Evolutionary conservation across 306 rosid genomes (phyloP).

Genomic region (Benincasa hispida): DNA sequence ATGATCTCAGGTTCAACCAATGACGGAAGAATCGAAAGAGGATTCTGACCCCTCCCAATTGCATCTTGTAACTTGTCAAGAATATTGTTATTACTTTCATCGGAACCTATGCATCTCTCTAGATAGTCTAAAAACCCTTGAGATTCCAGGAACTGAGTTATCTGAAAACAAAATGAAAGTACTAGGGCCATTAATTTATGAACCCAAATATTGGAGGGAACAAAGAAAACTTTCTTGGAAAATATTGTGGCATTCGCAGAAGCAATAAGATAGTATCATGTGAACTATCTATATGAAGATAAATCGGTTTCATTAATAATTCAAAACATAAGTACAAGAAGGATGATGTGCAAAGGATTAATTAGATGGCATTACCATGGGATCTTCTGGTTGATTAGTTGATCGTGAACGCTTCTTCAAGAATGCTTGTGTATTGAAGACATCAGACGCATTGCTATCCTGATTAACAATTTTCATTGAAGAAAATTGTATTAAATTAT

Average conservation of each 20-base stretch:
- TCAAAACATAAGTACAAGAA: background rate
- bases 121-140: slow-evolving; percentile 88
- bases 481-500: slow-evolving; percentile 16
- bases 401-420: slow-evolving; percentile 81
- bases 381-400: slow-evolving; percentile 75
- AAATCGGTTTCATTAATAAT: background rate
- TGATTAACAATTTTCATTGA: slow-evolving; percentile 10
- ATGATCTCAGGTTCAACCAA: slow-evolving; percentile 69
- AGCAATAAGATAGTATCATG: background rate
- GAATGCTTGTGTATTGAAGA: slow-evolving; percentile 84
- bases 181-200: slow-evolving; percentile 11
- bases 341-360: background rate
- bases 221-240: background rate
- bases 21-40: slow-evolving; percentile 70
- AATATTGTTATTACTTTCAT: slow-evolving; percentile 61
- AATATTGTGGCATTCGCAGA: background rate
- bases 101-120: slow-evolving; percentile 78
- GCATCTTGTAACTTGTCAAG: slow-evolving; percentile 99
- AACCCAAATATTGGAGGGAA: background rate
- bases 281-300: slow-evolving; percentile 1
- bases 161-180: slow-evolving; percentile 32
- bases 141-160: slow-evolving; percentile 78
- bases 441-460: slow-evolving; percentile 70
- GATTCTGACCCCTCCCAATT: slow-evolving; percentile 94
- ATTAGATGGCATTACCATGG: slow-evolving; percentile 56